A percentile compares a stretch with the other conserved stretches of the same genome.
Conservation (phyloP, 495 filamentous ascomycete genomes). For the Neurospora africana region DNA sequence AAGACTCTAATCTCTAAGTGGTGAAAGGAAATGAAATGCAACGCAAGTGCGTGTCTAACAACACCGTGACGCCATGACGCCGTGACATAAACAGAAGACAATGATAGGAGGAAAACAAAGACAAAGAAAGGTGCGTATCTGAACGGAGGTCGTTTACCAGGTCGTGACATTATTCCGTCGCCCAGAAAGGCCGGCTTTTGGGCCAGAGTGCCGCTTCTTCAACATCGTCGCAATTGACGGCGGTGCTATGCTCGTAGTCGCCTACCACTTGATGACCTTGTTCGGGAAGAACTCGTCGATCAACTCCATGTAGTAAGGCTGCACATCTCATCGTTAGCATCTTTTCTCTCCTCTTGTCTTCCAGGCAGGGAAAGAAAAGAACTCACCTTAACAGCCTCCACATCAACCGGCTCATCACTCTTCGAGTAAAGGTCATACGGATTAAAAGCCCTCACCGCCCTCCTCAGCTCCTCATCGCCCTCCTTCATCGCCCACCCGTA, state of each 20-base stretch:
- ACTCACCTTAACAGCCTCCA: slow-evolving; percentile 58
- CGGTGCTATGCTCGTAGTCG: neutral
- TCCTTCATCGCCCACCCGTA: slow-evolving; percentile 74
- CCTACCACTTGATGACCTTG: slow-evolving; percentile 66
- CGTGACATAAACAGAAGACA: neutral
- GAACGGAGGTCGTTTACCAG: neutral
- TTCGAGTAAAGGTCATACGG: slow-evolving; percentile 90
- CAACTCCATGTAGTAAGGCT: slow-evolving; percentile 75
- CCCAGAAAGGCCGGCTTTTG: neutral
- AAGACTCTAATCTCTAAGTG: neutral
- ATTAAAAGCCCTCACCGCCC: slow-evolving; percentile 77
- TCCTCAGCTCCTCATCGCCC: slow-evolving; percentile 66
- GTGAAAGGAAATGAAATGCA: neutral
- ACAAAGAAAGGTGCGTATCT: neutral
- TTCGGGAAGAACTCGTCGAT: slow-evolving; percentile 80
- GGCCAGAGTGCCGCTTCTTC: neutral
- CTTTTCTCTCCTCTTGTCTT: neutral
- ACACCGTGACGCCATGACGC: neutral
- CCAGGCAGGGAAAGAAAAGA: neutral
- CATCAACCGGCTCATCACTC: slow-evolving; percentile 66
- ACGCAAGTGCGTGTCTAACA: neutral
- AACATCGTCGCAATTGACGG: neutral
- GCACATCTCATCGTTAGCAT: neutral
- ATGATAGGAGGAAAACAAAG: neutral
- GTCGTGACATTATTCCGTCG: neutral